Conservation (phyloP, 345 rosid genomes). For the Eucalyptus tenuipes region DNA sequence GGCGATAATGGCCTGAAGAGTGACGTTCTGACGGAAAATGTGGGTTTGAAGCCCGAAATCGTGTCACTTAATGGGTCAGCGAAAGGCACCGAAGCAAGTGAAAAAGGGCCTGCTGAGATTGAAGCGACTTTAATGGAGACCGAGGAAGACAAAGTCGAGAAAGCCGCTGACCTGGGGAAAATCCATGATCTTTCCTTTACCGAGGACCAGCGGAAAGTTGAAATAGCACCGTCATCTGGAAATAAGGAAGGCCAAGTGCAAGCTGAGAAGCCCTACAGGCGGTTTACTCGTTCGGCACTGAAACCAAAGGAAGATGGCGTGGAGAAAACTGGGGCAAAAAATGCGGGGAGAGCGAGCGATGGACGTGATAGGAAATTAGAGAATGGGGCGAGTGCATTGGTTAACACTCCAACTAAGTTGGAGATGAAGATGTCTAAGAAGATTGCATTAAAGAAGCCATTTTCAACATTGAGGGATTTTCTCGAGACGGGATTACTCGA, state of each 20-base stretch:
- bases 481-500: conserved; percentile 71
- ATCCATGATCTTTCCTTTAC: not conserved
- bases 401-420: conserved; percentile 7
- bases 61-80: not conserved
- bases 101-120: not conserved
- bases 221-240: not conserved
- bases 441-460: conserved; percentile 26
- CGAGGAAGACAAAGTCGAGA: not conserved
- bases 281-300: conserved; percentile 47
- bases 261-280: conserved; percentile 12
- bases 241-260: not conserved
- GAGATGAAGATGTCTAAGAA: conserved; percentile 25
- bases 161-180: not conserved
- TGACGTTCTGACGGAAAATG: not conserved
- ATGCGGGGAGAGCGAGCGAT: not conserved
- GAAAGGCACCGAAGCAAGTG: not conserved
- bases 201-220: not conserved
- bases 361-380: conserved; percentile 1
- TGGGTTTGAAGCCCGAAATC: not conserved
- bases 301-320: conserved; percentile 16
- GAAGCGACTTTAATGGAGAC: not conserved
- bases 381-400: conserved; percentile 1
- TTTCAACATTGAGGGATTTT: conserved; percentile 51
- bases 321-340: not conserved
- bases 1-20: conserved; percentile 1